Conservation (phyloP, 2,329 filamentous ascomycete genomes). For the Fusarium bactridioides region DNA sequence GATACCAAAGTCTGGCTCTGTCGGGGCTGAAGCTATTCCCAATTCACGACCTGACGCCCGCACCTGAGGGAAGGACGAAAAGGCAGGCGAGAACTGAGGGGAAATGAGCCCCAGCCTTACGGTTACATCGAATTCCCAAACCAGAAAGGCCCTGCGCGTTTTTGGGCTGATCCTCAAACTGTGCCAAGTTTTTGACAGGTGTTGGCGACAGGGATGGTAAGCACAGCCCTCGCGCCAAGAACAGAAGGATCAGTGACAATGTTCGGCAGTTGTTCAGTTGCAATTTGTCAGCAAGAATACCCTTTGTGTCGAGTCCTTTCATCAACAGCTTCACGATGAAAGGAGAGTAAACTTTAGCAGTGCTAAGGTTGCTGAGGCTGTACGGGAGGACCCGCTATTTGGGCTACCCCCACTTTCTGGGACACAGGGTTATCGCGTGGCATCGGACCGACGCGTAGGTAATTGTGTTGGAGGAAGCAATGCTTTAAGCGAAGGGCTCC, state of each 20-base stretch:
- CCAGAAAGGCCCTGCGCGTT: background rate
- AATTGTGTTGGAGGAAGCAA: too few species aligned
- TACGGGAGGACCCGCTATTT: background rate
- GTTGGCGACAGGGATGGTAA: background rate
- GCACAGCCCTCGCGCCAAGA: background rate
- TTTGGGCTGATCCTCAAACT: background rate
- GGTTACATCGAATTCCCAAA: background rate
- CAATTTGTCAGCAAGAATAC: background rate
- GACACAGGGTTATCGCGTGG: background rate
- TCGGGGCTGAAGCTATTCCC: background rate
- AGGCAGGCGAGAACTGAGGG: background rate
- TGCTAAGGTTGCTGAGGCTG: background rate
- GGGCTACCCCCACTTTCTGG: background rate
- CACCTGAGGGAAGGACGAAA: background rate
- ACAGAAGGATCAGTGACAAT: background rate
- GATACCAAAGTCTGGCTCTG: background rate
- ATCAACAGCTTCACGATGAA: background rate
- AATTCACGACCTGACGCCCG: background rate
- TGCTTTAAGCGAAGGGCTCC: too few species aligned
- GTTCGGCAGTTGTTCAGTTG: background rate
- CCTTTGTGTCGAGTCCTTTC: background rate
- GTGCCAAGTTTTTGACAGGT: background rate
- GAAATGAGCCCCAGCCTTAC: background rate
- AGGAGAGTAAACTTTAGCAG: background rate
- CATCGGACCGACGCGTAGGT: background rate